phyloP scores from a whole-genome alignment of 306 rosid species.

The Quercus suber region DNA sequence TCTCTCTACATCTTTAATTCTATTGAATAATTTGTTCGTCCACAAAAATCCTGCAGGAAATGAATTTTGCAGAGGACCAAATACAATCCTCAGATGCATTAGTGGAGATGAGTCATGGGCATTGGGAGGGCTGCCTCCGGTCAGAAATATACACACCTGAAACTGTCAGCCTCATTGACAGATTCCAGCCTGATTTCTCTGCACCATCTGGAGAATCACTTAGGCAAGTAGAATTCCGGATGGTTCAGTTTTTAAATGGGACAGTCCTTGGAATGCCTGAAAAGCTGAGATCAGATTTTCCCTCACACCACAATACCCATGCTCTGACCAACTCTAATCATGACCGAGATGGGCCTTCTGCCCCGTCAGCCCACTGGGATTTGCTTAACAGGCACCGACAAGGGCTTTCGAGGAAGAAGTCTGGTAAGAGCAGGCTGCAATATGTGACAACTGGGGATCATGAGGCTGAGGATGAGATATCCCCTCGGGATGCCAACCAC shows the following conservation, averaged over 20 bases:
- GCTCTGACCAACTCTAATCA: conserved; percentile 55
- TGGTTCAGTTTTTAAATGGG: conserved; percentile 74
- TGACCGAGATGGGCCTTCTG: conserved; percentile 66
- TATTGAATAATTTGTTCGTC: conserved; percentile 16
- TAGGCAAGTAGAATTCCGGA: conserved; percentile 88
- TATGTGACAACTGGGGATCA: conserved; percentile 75
- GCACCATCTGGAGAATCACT: conserved; percentile 95
- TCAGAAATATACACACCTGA: conserved; percentile 88
- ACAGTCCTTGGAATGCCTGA: conserved; percentile 70
- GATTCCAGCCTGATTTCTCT: conserved; percentile 85
- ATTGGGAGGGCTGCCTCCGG: conserved; percentile 92
- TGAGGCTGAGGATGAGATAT: conserved; percentile 67
- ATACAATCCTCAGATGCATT: conserved; percentile 77
- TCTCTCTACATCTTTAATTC: not conserved
- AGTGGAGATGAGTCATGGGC: conserved; percentile 91
- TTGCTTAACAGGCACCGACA: conserved; percentile 63
- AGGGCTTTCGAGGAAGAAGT: conserved; percentile 69
- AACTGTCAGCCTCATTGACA: conserved; percentile 59
- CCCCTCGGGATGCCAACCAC: conserved; percentile 58
- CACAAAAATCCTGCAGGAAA: conserved; percentile 49
- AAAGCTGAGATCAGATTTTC: conserved; percentile 58
- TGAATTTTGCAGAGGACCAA: conserved; percentile 63
- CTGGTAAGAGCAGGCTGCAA: conserved; percentile 93
- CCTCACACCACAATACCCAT: conserved; percentile 58
- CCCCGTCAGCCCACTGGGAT: conserved; percentile 63